Evolutionary conservation across 1,284 basidiomycete species (phyloP), one percentile per base, ranked within the genome.

Genomic region (Trametes hirsuta): DNA sequence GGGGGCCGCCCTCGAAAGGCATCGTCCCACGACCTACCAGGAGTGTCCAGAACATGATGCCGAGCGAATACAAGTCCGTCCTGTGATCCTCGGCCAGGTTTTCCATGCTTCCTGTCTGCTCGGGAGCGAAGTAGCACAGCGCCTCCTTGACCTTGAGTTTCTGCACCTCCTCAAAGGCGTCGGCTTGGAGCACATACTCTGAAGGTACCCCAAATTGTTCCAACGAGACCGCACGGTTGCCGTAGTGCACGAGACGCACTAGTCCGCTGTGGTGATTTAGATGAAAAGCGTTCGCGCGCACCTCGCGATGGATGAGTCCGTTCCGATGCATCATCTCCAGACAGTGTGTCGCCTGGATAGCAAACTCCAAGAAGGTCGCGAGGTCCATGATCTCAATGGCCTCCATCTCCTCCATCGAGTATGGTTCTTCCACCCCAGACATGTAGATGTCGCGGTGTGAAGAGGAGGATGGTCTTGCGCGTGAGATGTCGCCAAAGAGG

Each of bases 351-450:
- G 87, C 85, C 67, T 90, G 86, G 46, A 90, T 86, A 5, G 87
- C 84, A 68, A 90, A 90, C 86, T 90, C 87, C 6, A 90, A 76
- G 70, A 90, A 90, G 0, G 86, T 84, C 14, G 87, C 87, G 24
- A 90, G 75, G 71, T 90, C 88, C 85, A 90, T 89, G 51, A 87
- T 83, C 67, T 87, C 87, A 58, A 84, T 84, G 11, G 77, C 79
- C 63, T 84, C 86, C 72, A 81, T 77, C 61, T 84, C 84, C 55
- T 83, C 83, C 52, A 76, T 71, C 24, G 76, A 68, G 55, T 81
- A 80, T 9, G 75, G 69, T 55, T 83, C 82, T 58, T 81, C 82
- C 21, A 77, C 69, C 6, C 75, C 77, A 69, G 75, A 75, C 80
- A 85, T 83, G 64, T 80, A 80, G 14, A 80, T 74, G 64, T 85